A percentile compares a stretch with the other conserved stretches of the same genome.
Conservation (phyloP, 1,139 yeast species). For the Diutina pseudorugosa region DNA sequence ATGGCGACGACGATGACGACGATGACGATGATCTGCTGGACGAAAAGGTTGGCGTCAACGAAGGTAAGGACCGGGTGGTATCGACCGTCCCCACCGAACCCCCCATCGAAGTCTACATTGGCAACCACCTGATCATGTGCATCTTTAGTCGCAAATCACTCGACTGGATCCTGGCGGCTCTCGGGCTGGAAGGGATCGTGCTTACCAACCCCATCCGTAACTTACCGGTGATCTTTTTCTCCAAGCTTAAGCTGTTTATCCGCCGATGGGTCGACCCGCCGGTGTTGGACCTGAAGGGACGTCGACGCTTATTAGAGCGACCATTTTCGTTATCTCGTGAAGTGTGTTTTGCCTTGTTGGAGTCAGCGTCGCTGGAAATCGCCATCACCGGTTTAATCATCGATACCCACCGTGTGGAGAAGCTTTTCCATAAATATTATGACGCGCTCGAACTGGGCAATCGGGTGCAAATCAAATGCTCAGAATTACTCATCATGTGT, state of each 20-base stretch:
- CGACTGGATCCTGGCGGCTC: constrained; percentile 19
- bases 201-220: constrained; percentile 19
- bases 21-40: neutral
- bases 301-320: constrained; percentile 12
- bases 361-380: constrained; percentile 10
- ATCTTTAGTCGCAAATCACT: constrained; percentile 25
- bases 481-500: constrained; percentile 19
- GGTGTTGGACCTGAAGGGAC: constrained; percentile 13
- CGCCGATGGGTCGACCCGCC: constrained; percentile 26
- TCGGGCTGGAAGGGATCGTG: constrained; percentile 14
- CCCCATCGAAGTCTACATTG: constrained; percentile 16
- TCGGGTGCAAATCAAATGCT: constrained; percentile 5
- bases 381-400: constrained; percentile 8
- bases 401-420: constrained; percentile 7
- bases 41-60: neutral
- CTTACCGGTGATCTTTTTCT: constrained; percentile 18
- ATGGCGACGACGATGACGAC: neutral
- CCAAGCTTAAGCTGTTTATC: constrained; percentile 12
- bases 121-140: constrained; percentile 27
- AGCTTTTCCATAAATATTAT: constrained; percentile 11
- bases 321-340: constrained; percentile 19
- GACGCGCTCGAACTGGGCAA: neutral
- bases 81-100: neutral
- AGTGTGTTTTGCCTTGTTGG: constrained; percentile 15
- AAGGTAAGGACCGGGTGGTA: neutral